A percentile compares a stretch with the other conserved stretches of the same genome.
Evolutionary conservation across 768 basidiomycete genomes (phyloP).

Genomic region (Podaxis sp.): DNA sequence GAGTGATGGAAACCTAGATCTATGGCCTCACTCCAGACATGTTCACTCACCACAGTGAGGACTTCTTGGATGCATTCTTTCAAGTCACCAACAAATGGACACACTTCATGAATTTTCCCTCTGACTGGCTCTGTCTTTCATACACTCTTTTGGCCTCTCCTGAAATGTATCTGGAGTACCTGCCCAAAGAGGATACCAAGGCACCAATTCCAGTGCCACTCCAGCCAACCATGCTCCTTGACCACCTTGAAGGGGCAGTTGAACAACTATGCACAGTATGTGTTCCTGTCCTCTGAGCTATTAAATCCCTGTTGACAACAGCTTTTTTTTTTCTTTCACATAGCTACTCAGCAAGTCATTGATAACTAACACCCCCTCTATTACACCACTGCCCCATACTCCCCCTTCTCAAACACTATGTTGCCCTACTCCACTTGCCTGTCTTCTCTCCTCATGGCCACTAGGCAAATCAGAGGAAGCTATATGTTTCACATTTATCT

Average conservation of each 20-base stretch:
- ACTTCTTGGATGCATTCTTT: background rate
- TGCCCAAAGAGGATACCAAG: background rate
- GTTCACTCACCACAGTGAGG: constrained; percentile 4
- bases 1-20: constrained; percentile 22
- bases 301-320: no score
- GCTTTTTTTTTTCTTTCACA: no score
- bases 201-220: background rate
- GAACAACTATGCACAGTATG: no score
- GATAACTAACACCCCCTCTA: no score
- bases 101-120: background rate
- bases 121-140: background rate
- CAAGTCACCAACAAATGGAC: background rate
- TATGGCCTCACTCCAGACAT: constrained; percentile 30
- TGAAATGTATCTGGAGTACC: background rate
- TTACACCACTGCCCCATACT: background rate
- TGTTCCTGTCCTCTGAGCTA: no score
- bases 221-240: background rate
- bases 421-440: background rate
- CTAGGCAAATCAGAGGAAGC: background rate
- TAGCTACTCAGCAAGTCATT: no score
- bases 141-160: background rate
- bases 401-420: background rate
- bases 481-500: background rate
- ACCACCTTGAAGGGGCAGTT: no score
- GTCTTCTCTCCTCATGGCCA: background rate